These are phyloP conservation scores for Fusarium sp. DNA, from an alignment of 2,329 filamentous ascomycete genomes.

Conservation along the genomic window DNA sequence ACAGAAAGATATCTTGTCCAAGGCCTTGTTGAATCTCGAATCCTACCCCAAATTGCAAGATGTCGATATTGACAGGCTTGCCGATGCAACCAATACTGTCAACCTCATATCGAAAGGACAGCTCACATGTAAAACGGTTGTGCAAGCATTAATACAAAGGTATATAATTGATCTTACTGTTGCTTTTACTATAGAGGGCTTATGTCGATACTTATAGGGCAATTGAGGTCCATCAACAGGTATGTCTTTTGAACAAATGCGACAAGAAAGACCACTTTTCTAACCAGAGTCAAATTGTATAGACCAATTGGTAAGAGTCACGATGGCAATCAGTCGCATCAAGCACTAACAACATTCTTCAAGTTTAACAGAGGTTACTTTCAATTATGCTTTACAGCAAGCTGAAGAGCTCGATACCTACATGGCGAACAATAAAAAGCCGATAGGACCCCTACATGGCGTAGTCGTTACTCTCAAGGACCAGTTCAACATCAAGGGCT, in stretches of 20 bases:
- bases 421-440: neutral
- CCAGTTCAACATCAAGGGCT: neutral
- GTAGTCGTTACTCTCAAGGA: neutral
- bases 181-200: too few species aligned
- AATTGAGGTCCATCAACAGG: neutral
- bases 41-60: neutral
- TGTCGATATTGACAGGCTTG: neutral
- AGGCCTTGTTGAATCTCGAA: neutral
- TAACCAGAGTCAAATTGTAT: neutral
- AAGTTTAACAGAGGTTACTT: neutral
- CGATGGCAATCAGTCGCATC: fast-evolving
- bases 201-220: neutral
- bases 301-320: constrained; percentile 1
- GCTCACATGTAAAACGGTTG: neutral
- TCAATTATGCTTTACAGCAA: neutral
- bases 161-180: neutral
- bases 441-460: neutral
- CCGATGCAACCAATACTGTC: neutral
- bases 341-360: neutral
- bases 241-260: neutral
- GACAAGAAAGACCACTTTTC: neutral
- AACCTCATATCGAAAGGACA: neutral
- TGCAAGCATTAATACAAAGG: neutral
- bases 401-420: neutral
- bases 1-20: neutral